Conservation (phyloP, 2,329 filamentous ascomycete genomes). For the Septoria linicola region DNA sequence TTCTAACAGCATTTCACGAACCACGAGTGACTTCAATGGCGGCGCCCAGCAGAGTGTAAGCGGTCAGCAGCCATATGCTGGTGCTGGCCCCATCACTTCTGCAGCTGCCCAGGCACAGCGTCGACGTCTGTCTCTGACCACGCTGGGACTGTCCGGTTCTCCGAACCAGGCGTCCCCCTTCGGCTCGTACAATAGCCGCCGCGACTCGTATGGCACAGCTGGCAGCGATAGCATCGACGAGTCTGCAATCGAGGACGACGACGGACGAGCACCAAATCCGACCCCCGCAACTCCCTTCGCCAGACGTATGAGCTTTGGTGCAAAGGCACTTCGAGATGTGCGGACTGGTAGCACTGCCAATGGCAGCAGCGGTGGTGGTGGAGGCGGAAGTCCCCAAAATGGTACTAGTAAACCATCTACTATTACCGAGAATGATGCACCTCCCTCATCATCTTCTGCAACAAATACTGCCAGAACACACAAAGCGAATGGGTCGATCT, state of each 20-base stretch:
- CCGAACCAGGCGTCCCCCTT: conserved; percentile 45
- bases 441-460: conserved; percentile 1
- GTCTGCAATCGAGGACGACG: conserved; percentile 54
- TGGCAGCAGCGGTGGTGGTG: conserved; percentile 32
- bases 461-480: conserved; percentile 21
- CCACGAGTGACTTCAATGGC: conserved; percentile 36
- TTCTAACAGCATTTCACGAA: conserved; percentile 26
- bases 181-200: conserved; percentile 45
- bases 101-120: conserved; percentile 52
- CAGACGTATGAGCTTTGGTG: conserved; percentile 86
- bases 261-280: conserved; percentile 27
- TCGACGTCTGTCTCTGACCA: conserved; percentile 51
- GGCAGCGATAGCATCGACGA: conserved; percentile 48
- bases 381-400: conserved; percentile 35
- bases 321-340: conserved; percentile 71
- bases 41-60: conserved; percentile 10
- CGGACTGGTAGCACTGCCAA: conserved; percentile 45
- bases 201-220: conserved; percentile 46
- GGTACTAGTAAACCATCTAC: conserved; percentile 36
- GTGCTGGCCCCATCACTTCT: conserved; percentile 48
- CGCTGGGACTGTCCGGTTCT: conserved; percentile 48
- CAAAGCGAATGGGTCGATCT: conserved; percentile 44
- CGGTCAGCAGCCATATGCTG: conserved; percentile 32
- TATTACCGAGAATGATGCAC: conserved; percentile 27
- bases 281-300: conserved; percentile 67